Evolutionary conservation across 306 rosid species (phyloP).

Genomic region (Cucurbita ficifolia): DNA sequence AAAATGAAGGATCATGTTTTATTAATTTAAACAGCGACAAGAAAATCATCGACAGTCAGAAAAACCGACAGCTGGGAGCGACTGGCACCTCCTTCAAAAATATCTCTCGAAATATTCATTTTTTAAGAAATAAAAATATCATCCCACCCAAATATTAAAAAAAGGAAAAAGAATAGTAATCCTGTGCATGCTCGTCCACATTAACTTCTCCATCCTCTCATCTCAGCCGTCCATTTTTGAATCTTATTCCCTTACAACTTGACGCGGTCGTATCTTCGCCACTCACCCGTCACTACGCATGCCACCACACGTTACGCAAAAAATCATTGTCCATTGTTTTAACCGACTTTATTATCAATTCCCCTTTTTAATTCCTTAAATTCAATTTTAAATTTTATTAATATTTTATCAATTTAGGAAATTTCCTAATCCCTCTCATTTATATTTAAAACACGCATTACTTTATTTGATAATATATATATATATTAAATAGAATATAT

Average conservation of each 20-base stretch:
- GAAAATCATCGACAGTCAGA: too few species aligned
- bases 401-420: too few species aligned
- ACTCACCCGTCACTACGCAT: background rate
- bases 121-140: background rate
- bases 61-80: background rate
- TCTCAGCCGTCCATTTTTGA: background rate
- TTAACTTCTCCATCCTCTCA: background rate
- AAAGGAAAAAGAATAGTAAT: background rate
- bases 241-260: background rate
- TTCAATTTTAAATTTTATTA: too few species aligned
- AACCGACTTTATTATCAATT: background rate
- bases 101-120: background rate
- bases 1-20: too few species aligned
- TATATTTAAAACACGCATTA: too few species aligned
- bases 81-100: background rate
- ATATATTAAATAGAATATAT: too few species aligned
- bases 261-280: background rate
- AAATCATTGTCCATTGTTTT: background rate
- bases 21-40: too few species aligned
- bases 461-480: too few species aligned
- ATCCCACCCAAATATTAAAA: background rate
- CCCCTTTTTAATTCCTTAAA: too few species aligned
- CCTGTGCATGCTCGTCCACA: background rate
- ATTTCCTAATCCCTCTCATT: too few species aligned
- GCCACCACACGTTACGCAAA: background rate